Evolutionary conservation across 23 red algal genomes (phyloP).

Genomic region (Gracilaria domingensis): DNA sequence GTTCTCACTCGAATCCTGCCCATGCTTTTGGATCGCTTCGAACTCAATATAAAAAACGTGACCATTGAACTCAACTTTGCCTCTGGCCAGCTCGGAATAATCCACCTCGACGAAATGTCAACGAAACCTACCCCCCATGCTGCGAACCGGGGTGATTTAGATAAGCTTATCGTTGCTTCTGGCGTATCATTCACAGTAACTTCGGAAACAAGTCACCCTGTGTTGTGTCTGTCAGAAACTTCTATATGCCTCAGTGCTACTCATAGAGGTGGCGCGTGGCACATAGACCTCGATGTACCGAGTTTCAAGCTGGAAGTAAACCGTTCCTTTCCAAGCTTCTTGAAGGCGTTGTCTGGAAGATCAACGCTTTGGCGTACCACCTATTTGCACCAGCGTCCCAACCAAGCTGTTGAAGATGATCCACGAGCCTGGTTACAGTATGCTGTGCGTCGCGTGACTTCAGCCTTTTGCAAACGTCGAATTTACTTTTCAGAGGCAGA

Average conservation of each 20-base stretch:
- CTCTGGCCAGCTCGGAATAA: not conserved
- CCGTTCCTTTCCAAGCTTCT: constrained; percentile 2
- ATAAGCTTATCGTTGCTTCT: constrained; percentile 37
- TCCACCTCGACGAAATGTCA: not conserved
- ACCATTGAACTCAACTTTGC: constrained; percentile 44
- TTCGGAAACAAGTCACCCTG: not conserved
- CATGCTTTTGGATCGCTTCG: constrained; percentile 60
- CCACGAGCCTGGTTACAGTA: constrained; percentile 56
- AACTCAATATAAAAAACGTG: constrained; percentile 41
- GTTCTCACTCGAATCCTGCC: constrained; percentile 34
- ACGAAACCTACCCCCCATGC: not conserved
- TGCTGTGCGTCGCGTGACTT: not conserved
- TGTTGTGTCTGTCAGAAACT: not conserved
- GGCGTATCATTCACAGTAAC: constrained; percentile 35
- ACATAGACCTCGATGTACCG: constrained; percentile 17
- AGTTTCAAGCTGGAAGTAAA: constrained; percentile 28
- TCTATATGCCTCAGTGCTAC: constrained; percentile 1
- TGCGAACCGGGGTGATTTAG: constrained; percentile 25
- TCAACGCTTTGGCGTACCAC: constrained; percentile 9
- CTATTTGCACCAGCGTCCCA: constrained; percentile 20
- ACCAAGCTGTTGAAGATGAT: constrained; percentile 7
- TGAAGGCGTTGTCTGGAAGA: not conserved
- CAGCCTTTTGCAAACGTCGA: constrained; percentile 15
- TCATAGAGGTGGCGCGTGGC: constrained; percentile 9
- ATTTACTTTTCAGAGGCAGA: constrained; percentile 24